These are phyloP conservation scores for Hyaloscypha finlandica DNA, from an alignment of 495 filamentous ascomycete genomes.

Conservation along the genomic window DNA sequence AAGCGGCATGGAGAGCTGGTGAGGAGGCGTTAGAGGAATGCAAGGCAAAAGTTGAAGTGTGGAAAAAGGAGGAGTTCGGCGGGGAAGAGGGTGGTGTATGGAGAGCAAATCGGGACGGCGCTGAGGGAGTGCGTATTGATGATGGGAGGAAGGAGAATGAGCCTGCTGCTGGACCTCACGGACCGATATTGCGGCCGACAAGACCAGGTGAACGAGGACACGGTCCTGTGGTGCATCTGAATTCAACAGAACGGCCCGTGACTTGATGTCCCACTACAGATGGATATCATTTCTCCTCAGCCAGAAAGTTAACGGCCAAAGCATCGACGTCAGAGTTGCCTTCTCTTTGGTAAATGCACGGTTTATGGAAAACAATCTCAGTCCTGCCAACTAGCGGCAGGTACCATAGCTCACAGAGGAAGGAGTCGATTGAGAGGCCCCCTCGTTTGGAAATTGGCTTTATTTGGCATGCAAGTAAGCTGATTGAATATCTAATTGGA, in stretches of 20 bases:
- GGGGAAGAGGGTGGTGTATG: slow-evolving; percentile 74
- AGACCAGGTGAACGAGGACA: slow-evolving; percentile 26
- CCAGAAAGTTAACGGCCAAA: not conserved
- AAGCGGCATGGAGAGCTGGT: slow-evolving; percentile 83
- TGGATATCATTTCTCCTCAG: not conserved
- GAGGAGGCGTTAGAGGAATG: slow-evolving; percentile 88
- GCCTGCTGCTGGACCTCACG: slow-evolving; percentile 18
- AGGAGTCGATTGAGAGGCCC: not conserved
- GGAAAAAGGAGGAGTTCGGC: slow-evolving; percentile 92
- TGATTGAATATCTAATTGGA: too few relatives aligned
- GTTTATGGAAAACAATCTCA: not conserved
- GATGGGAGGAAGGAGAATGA: slow-evolving; percentile 7
- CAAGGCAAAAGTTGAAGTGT: slow-evolving; percentile 87
- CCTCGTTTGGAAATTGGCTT: not conserved
- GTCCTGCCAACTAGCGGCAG: not conserved
- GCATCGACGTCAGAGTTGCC: too few relatives aligned
- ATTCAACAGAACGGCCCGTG: not conserved
- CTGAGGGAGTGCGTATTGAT: slow-evolving; percentile 44
- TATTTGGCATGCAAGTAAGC: not conserved
- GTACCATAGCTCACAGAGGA: not conserved
- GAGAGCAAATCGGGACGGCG: slow-evolving; percentile 87
- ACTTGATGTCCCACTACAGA: not conserved
- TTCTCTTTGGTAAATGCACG: not conserved
- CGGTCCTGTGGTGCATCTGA: slow-evolving; percentile 26
- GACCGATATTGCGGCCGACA: slow-evolving; percentile 22